Evolutionary conservation across 75 land plant species (phyloP).

Genomic region (Pinus taeda): DNA sequence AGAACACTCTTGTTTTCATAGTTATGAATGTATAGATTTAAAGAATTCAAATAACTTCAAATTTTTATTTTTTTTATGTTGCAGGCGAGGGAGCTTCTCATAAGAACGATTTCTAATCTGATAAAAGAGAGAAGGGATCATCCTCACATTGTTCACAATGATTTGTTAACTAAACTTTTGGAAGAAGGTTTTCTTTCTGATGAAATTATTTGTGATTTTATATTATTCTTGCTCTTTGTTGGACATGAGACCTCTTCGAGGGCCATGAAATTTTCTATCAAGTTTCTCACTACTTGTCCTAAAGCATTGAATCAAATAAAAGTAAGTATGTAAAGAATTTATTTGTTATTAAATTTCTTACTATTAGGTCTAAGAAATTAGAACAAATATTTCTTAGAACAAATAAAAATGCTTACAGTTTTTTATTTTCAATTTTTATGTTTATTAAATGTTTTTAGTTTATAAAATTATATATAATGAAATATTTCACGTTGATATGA

Average conservation of each 20-base stretch:
- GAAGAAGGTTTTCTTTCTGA: slow-evolving; percentile 36
- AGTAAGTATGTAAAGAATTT: slow-evolving; percentile 13
- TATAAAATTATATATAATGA: neutral
- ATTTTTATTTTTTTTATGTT: neutral
- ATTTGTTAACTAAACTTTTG: slow-evolving; percentile 13
- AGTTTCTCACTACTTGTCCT: slow-evolving; percentile 39
- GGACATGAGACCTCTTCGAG: slow-evolving; percentile 53
- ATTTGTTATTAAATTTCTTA: neutral
- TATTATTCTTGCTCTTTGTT: slow-evolving; percentile 50
- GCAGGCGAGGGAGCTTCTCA: neutral
- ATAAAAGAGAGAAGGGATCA: neutral
- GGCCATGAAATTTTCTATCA: slow-evolving; percentile 52
- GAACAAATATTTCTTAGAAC: too few species aligned
- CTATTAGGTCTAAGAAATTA: neutral
- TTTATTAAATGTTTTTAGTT: neutral
- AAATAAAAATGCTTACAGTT: neutral
- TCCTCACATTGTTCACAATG: neutral
- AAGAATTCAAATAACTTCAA: neutral
- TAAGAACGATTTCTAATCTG: neutral
- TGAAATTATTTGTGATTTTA: slow-evolving; percentile 39
- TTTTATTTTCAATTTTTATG: neutral
- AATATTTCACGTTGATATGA: neutral
- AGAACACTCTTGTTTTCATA: too few species aligned
- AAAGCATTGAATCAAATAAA: slow-evolving; percentile 32
- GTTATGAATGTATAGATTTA: neutral